These are phyloP conservation scores for Claviceps fusiformis DNA, from an alignment of 2,329 filamentous ascomycete genomes.

Conservation along the genomic window DNA sequence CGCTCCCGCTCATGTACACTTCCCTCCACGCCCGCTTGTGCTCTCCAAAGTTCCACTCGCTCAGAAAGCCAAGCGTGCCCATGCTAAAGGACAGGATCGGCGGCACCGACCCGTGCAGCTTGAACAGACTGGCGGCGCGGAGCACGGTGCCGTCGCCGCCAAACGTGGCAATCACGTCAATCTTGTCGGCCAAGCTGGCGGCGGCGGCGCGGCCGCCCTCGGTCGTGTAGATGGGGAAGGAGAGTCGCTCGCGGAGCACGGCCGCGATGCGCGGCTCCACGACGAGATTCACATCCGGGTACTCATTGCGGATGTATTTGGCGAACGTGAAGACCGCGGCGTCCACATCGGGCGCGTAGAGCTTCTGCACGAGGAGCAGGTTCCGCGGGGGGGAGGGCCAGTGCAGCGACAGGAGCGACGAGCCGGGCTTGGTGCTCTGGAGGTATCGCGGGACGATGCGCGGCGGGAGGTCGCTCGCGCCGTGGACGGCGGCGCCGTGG, in stretches of 20 bases:
- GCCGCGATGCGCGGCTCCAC: conserved; percentile 66
- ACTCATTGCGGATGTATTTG: conserved; percentile 65
- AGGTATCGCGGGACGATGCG: conserved; percentile 23
- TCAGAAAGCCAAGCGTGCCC: conserved; percentile 87
- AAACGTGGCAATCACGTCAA: conserved; percentile 79
- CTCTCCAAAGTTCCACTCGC: conserved; percentile 91
- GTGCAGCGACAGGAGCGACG: conserved; percentile 40
- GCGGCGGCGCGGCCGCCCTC: conserved; percentile 24
- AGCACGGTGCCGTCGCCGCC: conserved; percentile 56
- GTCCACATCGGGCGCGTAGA: conserved; percentile 39
- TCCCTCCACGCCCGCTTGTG: conserved; percentile 87
- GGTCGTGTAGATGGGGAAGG: conserved; percentile 59
- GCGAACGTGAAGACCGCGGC: conserved; percentile 41
- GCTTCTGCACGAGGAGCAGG: conserved; percentile 44
- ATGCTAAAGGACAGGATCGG: conserved; percentile 93
- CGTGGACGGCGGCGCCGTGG: conserved; percentile 20
- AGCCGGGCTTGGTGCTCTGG: conserved; percentile 29
- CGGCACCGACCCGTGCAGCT: conserved; percentile 66
- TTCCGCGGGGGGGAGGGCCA: conserved; percentile 42
- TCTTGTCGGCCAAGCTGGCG: conserved; percentile 59
- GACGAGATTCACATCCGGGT: conserved; percentile 68
- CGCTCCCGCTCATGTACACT: conserved; percentile 67
- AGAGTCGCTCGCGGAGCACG: conserved; percentile 54
- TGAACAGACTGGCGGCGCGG: conserved; percentile 43
- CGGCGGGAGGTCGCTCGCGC: conserved; percentile 20